Conservation (phyloP, 129 eudicot genomes). For the Flaveria ramosissima region DNA sequence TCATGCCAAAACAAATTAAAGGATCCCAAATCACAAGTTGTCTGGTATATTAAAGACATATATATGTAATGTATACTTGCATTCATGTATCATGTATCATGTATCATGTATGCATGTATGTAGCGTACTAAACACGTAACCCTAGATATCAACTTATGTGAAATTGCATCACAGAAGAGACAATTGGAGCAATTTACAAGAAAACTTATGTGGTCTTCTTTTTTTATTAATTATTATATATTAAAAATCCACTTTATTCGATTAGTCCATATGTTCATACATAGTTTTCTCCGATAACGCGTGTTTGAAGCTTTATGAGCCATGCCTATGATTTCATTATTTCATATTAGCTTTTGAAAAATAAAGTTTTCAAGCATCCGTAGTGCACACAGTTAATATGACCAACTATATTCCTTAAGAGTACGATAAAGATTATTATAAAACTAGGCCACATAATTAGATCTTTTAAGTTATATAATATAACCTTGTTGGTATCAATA, state of each 20-base stretch:
- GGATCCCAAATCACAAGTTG: constrained; percentile 18
- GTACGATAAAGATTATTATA: no score
- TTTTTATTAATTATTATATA: background rate
- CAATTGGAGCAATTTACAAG: constrained; percentile 47
- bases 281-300: background rate
- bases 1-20: constrained; percentile 23
- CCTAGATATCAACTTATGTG: constrained; percentile 23
- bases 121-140: constrained; percentile 24
- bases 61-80: background rate
- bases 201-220: constrained; percentile 27
- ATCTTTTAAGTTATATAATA: no score
- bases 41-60: background rate
- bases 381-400: no score
- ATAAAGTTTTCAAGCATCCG: no score
- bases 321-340: no score
- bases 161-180: constrained; percentile 35
- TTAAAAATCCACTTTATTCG: constrained; percentile 4
- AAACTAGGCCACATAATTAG: no score
- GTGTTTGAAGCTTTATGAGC: no score
- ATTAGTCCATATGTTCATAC: background rate
- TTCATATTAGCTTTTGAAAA: no score
- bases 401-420: no score
- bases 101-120: constrained; percentile 12
- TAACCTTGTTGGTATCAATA: no score
- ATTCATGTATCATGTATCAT: background rate